Percentiles rank a stretch among this genome's conserved stretches.
Evolutionary conservation across 768 basidiomycete species (phyloP).

Genomic region (Cantharellus anzutake): DNA sequence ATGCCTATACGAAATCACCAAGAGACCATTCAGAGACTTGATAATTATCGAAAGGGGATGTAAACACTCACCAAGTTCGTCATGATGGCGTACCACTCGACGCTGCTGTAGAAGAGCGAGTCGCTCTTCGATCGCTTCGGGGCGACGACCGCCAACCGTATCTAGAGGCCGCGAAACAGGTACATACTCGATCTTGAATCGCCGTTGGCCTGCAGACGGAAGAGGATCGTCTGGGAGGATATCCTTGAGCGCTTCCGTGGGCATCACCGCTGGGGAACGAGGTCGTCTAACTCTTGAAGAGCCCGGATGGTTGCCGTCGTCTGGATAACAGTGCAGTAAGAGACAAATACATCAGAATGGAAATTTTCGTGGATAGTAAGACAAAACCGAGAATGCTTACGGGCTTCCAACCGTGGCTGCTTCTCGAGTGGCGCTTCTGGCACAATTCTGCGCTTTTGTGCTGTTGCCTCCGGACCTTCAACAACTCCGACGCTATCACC

Average conservation of each 20-base stretch:
- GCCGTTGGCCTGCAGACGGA: constrained; percentile 27
- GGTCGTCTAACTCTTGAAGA: neutral
- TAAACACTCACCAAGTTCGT: constrained; percentile 55
- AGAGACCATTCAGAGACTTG: neutral
- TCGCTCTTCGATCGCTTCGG: constrained; percentile 46
- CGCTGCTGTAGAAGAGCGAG: constrained; percentile 26
- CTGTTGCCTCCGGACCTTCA: no score
- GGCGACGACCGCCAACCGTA: constrained; percentile 65
- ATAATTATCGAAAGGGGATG: constrained; percentile 14
- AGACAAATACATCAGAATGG: neutral
- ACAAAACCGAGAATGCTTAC: neutral
- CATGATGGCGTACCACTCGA: constrained; percentile 47
- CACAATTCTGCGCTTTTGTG: neutral
- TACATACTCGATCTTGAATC: constrained; percentile 76
- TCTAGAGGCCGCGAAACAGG: constrained; percentile 61
- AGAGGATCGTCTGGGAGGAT: constrained; percentile 12
- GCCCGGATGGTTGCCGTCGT: neutral
- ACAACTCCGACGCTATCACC: no score
- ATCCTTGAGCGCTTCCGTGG: neutral
- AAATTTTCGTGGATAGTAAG: neutral
- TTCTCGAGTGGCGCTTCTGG: neutral
- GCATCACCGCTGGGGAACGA: neutral
- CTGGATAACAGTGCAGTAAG: neutral
- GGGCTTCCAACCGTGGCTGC: neutral
- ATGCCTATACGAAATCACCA: constrained; percentile 5